Base-by-base conservation (phyloP, 2,329 filamentous ascomycete genomes). In the Coleophoma eucalyptorum region DNA sequence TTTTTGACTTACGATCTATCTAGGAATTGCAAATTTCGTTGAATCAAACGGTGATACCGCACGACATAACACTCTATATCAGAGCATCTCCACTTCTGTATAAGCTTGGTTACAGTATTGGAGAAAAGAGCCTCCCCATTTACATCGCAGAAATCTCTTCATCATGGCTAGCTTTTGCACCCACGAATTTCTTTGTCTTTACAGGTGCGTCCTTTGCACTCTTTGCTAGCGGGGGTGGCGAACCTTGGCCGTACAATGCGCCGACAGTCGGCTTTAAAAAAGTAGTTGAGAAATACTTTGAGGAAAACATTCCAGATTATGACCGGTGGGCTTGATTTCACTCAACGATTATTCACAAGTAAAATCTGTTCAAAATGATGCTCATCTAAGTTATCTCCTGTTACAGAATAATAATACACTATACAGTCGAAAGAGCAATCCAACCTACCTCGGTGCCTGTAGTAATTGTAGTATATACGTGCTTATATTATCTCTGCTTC, bases 201-300 rank as follows among this genome's bases (percentile, higher is more conserved):
- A 50, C 49, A 18, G 57, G 57, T 5, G 54, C 54, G 10, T 50
- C 46, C 13, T 58, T 56, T 46, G 56, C 51, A 13, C 19, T 58
- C 12, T 59, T 58, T 43, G 57, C 54, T 26, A 59, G 54, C 34
- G 56, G 56, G 16, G 53, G 51, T 52, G 57, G 57, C 8, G 50
- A 58, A 18, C 56, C 56, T n/a, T 59, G 57, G 57, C 56, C 52
- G 11, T 50, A 45, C 16, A 44, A 55, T 19, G 56, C 44, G 1
- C 54, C 50, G 13, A 46, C 37, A 18, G 57, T 58, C 18, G 54
- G 56, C 1, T 58, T 58, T 37, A 37, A 51, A 15, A 50, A 55
- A 46, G 47, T 58, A 10, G 43, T 32, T 18, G 57, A 58, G 49
- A 46, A 44, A 10, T 58, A 58, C 43, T 35, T 35, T 35, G 33